Conservation (phyloP, 2,329 filamentous ascomycete species). For the Corinectria fuckeliana region DNA sequence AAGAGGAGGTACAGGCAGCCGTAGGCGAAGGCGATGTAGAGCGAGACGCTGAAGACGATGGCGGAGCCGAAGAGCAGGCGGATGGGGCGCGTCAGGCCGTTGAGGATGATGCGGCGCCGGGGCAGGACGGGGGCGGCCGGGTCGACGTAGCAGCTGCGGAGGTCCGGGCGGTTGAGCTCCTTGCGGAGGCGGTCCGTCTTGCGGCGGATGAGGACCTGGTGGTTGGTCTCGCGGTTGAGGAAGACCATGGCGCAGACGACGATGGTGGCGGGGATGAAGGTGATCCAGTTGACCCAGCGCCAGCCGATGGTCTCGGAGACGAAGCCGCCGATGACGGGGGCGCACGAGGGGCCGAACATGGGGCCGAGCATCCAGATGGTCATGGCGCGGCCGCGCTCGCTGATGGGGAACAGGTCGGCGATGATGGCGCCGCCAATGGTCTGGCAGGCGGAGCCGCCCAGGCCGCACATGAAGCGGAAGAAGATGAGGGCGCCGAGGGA, state of each 20-base stretch:
- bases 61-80: constrained; percentile 59
- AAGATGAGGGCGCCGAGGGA: constrained; percentile 60
- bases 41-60: constrained; percentile 53
- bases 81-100: constrained; percentile 59
- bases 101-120: constrained; percentile 43
- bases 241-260: constrained; percentile 35
- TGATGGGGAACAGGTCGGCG: constrained; percentile 58
- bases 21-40: constrained; percentile 60
- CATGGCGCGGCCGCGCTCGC: constrained; percentile 55
- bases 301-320: constrained; percentile 57
- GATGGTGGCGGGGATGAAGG: constrained; percentile 51
- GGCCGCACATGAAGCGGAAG: constrained; percentile 65
- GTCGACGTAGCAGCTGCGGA: constrained; percentile 55
- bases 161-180: constrained; percentile 51
- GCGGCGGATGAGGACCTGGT: constrained; percentile 56
- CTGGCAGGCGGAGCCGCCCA: constrained; percentile 62
- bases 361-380: constrained; percentile 63
- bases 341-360: constrained; percentile 60
- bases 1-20: constrained; percentile 61
- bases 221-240: constrained; percentile 49
- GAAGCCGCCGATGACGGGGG: constrained; percentile 57
- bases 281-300: constrained; percentile 61
- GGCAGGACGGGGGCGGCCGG: constrained; percentile 30
- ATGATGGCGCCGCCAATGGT: constrained; percentile 63
- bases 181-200: constrained; percentile 54